phyloP scores from a whole-genome alignment of 352 stramenopile species.

The Phytopythium delawarense region DNA sequence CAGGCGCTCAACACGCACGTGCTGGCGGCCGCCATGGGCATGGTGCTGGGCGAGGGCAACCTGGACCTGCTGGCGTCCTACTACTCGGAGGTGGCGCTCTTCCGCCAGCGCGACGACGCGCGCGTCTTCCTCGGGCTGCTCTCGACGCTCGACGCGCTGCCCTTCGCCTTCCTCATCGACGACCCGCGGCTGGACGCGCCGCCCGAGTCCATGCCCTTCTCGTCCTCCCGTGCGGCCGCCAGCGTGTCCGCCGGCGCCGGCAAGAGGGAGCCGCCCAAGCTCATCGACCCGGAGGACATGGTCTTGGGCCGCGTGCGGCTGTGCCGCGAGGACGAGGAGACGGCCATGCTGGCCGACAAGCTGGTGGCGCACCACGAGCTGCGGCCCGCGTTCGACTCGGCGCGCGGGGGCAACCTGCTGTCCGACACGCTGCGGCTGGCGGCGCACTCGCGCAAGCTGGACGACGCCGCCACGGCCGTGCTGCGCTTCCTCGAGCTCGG shows the following conservation, averaged over 20 bases:
- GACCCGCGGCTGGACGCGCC: constrained; percentile 58
- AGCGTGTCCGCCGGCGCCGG: neutral
- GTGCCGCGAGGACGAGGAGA: constrained; percentile 60
- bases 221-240: constrained; percentile 13
- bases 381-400: constrained; percentile 61
- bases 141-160: constrained; percentile 52
- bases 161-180: constrained; percentile 81
- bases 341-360: constrained; percentile 65
- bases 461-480: constrained; percentile 66
- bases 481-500: constrained; percentile 82
- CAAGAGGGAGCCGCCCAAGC: constrained; percentile 49
- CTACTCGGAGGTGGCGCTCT: constrained; percentile 75
- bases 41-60: constrained; percentile 72
- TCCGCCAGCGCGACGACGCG: constrained; percentile 73
- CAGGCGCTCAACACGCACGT: constrained; percentile 84
- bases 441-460: constrained; percentile 52
- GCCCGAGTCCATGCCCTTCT: constrained; percentile 73
- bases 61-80: constrained; percentile 74
- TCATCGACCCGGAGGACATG: constrained; percentile 86
- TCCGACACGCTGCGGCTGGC: constrained; percentile 62
- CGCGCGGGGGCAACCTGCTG: constrained; percentile 73
- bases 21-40: constrained; percentile 57
- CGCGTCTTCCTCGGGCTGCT: constrained; percentile 74
- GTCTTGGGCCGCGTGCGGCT: constrained; percentile 64
- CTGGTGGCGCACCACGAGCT: constrained; percentile 75